These are phyloP conservation scores for Lipomyces japonicus DNA, from an alignment of 805 yeast genomes.

Conservation along the genomic window DNA sequence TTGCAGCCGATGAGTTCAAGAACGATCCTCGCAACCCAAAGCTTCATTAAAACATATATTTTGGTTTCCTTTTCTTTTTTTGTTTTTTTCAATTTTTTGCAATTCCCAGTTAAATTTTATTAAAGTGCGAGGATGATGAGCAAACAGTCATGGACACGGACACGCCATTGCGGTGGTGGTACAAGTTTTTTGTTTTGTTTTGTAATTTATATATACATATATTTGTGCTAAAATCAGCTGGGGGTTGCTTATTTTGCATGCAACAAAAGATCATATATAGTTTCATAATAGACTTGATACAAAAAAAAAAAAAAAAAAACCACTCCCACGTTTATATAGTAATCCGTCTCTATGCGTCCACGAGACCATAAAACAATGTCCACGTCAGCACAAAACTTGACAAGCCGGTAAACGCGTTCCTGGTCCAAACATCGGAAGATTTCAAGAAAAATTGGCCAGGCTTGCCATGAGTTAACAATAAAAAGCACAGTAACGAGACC, in stretches of 20 bases:
- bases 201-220: no score
- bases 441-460: conserved; percentile 42
- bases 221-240: no score
- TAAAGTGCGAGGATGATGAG: no score
- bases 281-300: background rate
- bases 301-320: background rate
- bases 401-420: conserved; percentile 46
- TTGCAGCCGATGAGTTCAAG: conserved; percentile 59
- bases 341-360: conserved; percentile 17
- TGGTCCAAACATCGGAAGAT: conserved; percentile 44
- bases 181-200: no score
- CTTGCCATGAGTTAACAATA: conserved; percentile 38
- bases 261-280: background rate
- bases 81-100: no score
- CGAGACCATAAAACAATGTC: conserved; percentile 45
- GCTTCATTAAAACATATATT: background rate
- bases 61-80: no score
- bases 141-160: no score
- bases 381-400: conserved; percentile 56
- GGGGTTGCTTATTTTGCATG: no score
- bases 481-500: conserved; percentile 25
- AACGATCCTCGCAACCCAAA: conserved; percentile 96
- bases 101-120: no score
- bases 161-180: no score
- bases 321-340: background rate